These are phyloP conservation scores for Sclerotinia minor DNA, from an alignment of 2,329 filamentous ascomycete genomes.

Conservation along the genomic window DNA sequence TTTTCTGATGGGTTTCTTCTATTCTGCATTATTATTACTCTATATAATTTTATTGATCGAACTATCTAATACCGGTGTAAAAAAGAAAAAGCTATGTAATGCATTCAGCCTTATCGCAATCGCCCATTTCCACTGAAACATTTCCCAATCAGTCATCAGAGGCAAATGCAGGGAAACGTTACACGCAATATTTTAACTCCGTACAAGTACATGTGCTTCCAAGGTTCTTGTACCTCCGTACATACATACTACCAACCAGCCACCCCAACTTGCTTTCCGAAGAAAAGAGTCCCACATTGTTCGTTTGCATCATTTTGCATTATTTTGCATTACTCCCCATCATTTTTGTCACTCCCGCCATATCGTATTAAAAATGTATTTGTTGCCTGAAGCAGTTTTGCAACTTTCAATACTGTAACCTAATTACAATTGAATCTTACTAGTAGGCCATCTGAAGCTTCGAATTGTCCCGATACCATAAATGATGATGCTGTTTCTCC, in stretches of 20 bases:
- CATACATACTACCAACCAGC: conserved; percentile 6
- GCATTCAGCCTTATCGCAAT: conserved; percentile 17
- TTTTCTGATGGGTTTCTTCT: not conserved
- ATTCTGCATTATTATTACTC: too few species aligned
- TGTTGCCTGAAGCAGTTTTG: not conserved
- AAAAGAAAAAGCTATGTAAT: not conserved
- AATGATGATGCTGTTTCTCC: not conserved
- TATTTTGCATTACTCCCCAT: too few species aligned
- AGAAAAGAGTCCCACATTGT: not conserved
- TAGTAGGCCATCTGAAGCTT: not conserved
- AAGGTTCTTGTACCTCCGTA: too few species aligned
- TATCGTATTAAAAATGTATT: not conserved
- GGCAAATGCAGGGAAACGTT: not conserved
- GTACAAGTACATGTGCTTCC: too few species aligned
- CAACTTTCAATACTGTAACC: not conserved
- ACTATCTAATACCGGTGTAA: not conserved
- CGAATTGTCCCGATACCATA: not conserved
- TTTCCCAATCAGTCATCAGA: not conserved
- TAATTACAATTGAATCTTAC: not conserved
- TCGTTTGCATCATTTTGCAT: conserved; percentile 5
- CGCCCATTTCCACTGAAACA: conserved; percentile 9
- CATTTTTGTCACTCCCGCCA: not conserved
- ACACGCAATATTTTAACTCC: too few species aligned
- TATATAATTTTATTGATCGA: not conserved
- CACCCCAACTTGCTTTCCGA: not conserved